Conservation (phyloP, 208 protist genomes). For the Novymonas esmeraldas region DNA sequence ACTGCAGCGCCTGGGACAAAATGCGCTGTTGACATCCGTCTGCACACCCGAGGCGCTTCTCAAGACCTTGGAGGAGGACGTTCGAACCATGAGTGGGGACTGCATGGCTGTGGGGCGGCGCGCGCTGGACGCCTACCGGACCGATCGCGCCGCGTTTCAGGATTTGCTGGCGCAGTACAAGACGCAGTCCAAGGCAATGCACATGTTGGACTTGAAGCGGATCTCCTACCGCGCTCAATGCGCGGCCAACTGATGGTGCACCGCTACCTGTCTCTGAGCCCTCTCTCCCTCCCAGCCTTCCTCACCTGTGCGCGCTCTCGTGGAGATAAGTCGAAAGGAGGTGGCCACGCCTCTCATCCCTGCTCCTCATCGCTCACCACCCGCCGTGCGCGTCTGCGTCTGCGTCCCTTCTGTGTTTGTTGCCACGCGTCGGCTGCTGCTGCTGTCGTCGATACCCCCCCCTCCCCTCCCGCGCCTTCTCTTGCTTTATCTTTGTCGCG, state of each 20-base stretch:
- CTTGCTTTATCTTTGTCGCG: too few species aligned
- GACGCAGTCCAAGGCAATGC: constrained; percentile 54
- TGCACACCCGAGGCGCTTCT: constrained; percentile 67
- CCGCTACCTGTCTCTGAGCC: too few species aligned
- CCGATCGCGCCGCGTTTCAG: constrained; percentile 55
- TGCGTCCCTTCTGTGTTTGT: too few species aligned
- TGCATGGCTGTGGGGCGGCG: constrained; percentile 36
- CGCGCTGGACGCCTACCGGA: constrained; percentile 46
- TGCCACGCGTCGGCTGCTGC: too few species aligned
- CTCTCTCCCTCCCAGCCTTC: too few species aligned
- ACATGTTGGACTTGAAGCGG: constrained; percentile 77
- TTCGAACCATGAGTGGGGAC: constrained; percentile 42
- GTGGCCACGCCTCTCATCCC: too few species aligned
- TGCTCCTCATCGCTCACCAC: too few species aligned
- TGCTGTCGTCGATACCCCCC: too few species aligned
- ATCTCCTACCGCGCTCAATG: constrained; percentile 45
- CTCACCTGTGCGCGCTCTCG: too few species aligned
- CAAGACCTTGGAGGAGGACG: constrained; percentile 66
- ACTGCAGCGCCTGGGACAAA: constrained; percentile 46
- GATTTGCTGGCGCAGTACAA: constrained; percentile 59
- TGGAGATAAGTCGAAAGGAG: too few species aligned
- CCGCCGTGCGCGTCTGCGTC: too few species aligned
- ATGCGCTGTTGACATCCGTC: constrained; percentile 55
- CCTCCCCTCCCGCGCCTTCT: too few species aligned
- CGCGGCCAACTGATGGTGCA: constrained; percentile 4